A percentile compares a stretch with the other conserved stretches of the same genome.
Evolutionary conservation across 441 rosid genomes (phyloP).

Genomic region (Gossypium aridum): DNA sequence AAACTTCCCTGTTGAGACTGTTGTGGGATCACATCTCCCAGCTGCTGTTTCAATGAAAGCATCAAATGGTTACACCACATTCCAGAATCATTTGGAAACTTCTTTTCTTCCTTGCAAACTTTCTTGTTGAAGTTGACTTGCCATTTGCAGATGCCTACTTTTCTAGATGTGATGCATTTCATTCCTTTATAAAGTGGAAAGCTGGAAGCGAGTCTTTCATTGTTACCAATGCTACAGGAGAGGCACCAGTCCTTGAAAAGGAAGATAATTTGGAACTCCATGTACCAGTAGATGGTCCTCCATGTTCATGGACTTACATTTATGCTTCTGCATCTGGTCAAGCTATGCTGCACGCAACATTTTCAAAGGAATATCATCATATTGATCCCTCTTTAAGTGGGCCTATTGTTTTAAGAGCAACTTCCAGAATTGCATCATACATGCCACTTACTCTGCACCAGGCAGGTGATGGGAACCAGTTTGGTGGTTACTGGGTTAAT

Average conservation of each 20-base stretch:
- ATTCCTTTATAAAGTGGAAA: slow-evolving; percentile 70
- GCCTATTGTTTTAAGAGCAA: slow-evolving; percentile 56
- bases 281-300: slow-evolving; percentile 40
- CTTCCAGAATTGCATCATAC: slow-evolving; percentile 73
- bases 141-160: slow-evolving; percentile 59
- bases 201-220: slow-evolving; percentile 66
- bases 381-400: slow-evolving; percentile 52
- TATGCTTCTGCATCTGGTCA: slow-evolving; percentile 73
- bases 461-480: slow-evolving; percentile 69
- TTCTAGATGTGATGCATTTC: slow-evolving; percentile 79
- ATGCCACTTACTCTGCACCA: slow-evolving; percentile 64
- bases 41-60: slow-evolving; percentile 86
- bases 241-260: slow-evolving; percentile 31
- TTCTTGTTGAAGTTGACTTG: slow-evolving; percentile 23
- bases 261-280: slow-evolving; percentile 22
- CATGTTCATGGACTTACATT: slow-evolving; percentile 71
- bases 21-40: slow-evolving; percentile 72
- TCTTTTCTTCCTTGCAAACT: slow-evolving; percentile 17
- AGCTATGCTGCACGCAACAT: slow-evolving; percentile 69
- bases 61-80: slow-evolving; percentile 50
- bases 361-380: slow-evolving; percentile 55
- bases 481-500: slow-evolving; percentile 89
- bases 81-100: slow-evolving; percentile 12
- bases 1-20: slow-evolving; percentile 79
- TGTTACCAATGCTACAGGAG: slow-evolving; percentile 52